Base-by-base conservation (phyloP, 1,284 basidiomycete species). In the Ceratobasidium theobromae region DNA sequence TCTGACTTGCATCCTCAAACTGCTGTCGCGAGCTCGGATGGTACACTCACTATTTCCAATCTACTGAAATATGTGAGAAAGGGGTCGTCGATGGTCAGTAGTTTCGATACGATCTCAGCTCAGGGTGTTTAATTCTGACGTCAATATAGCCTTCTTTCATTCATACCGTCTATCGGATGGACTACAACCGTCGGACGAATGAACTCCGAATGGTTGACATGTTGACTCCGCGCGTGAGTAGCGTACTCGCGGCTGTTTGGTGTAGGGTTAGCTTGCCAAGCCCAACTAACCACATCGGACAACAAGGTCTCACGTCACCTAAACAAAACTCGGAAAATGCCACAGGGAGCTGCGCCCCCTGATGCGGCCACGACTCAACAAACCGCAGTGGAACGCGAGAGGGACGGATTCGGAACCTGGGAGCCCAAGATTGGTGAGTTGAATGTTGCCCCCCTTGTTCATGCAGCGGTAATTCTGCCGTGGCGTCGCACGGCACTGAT, bases 1-100 rank as follows among this genome's bases (percentile, higher is more conserved):
- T 95, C 93, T 0, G 90, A 95, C 60, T 91, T 88, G 73, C 95
- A 98, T 73, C 86, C 92, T 4, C 90, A 93, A 73, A 75, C 95
- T 9, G 90, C 89, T 0, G 82, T 89, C 4, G 89, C 87, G 3
- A 86, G 87, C 1, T 85, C 91, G 0, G 94, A 98, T 75, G 95
- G 95, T 0, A 81, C 85, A 0, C 90, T 82, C 72, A 79, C 79
- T 33, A 88, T 87, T 0, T 91, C 89, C 4, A 90, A 91, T 70
- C 79, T 84, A 40, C 76, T 92, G 43, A 80, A 86, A 65, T 81
- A 86, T 0, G 87, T 88, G 0, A 80, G 89, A 60, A 78, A 86
- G 70, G 86, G 86, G 30, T 84, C 86, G 18, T 77, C 81, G 1
- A 86, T 88, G 43, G 89, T 92, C 73, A 60, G 86, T 78, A 9